Evolutionary conservation across 768 basidiomycete genomes (phyloP), one percentile per base, ranked within the genome.

Genomic region (Tulasnella calospora): DNA sequence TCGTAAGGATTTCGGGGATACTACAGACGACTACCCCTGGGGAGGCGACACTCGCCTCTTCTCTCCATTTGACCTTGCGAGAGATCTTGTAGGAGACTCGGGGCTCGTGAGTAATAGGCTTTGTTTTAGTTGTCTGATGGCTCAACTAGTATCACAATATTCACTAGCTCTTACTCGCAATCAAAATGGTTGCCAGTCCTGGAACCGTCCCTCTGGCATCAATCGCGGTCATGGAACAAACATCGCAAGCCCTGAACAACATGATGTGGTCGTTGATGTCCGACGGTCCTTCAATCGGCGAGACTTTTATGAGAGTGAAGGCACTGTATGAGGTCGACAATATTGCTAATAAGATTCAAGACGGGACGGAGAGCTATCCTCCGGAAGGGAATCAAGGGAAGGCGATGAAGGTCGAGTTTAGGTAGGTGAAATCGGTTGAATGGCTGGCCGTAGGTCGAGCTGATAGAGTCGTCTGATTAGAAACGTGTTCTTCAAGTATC

Each of bases 401-500:
- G 36, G 79, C 71, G 35, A 80, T 79, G 79, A 79, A 79, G 36
- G 61, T 80, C 35, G 79, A 80, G 46, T 80, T 80, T 61, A 79
- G 71, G 79, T 80, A 36, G 17, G 79, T 70, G 17, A 21, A 17
- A 55, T 36, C 17, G 35, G 41, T 30, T 33, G 21, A 35, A 73
- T 69, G 40, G 9, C 30, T 12, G 33, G 15, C 79, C 17, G 35
- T 44, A 23, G 46, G 12, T 38, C 21, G 10, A 36, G 70, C 73
- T 61, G 4, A 44, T 35, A 35, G 30, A 19, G n/a, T 51, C 57
- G 13, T 40, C 44, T n/a, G 23, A 67, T 44, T 74, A 91, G 90
- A 27, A 81, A 89, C 73, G 86, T 91, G 0, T 83, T 84, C 0
- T 91, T 91, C 78, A 82, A 84, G 13, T 91, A 91, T 80, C 89